Base-by-base conservation (phyloP, 176 grass and related monocot genomes). In the Melocanna baccifera region DNA sequence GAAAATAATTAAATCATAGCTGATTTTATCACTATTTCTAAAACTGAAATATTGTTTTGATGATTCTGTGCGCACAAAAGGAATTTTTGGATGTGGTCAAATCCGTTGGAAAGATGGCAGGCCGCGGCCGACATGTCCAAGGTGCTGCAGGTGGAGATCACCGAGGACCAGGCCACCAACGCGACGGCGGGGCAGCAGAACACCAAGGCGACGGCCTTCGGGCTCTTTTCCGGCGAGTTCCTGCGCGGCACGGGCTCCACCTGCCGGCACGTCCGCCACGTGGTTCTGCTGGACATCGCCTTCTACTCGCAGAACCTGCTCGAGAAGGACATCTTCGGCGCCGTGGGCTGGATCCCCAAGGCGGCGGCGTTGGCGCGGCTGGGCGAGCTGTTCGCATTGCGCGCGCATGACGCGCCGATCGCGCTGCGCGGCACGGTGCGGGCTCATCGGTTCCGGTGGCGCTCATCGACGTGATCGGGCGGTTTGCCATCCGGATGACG, bases 111-210 rank as follows among this genome's bases (percentile, higher is more conserved):
- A n/a, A n/a, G n/a, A n/a, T n/a, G n/a, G 83, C 82, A 86, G 75
- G 94, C 94, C 0, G 91, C 94, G 6, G 12, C 78, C 4, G 94
- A 97, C 67, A 97, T 97, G 94, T 90, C 89, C 18, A 88, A 67
- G 67, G 89, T 94, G 19, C 84, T 94, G 18, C 83, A 85, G 4
- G 47, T 73, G 5, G 81, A 90, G 5, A 84, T 89, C 15, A 4
- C 43, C 4, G 88, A 81, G 78, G 87, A 85, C 12, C 51, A 68
- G 34, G 87, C 67, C 5, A 73, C 18, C 26, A 20, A 0, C 50
- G 79, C 1, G 93, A 86, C 39, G 88, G 42, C 42, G 42, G 42
- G 10, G 42, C 42, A 45, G 42, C 42, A 53, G 78, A 75, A 95
- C 87, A 86, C 88, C 68, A 95, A 92, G 42, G 10, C 1, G 9